Percentiles rank a stretch among this genome's conserved stretches.
These are phyloP conservation scores for Schizosaccharomyces octosporus DNA, from an alignment of 805 yeast species.

Conservation along the genomic window DNA sequence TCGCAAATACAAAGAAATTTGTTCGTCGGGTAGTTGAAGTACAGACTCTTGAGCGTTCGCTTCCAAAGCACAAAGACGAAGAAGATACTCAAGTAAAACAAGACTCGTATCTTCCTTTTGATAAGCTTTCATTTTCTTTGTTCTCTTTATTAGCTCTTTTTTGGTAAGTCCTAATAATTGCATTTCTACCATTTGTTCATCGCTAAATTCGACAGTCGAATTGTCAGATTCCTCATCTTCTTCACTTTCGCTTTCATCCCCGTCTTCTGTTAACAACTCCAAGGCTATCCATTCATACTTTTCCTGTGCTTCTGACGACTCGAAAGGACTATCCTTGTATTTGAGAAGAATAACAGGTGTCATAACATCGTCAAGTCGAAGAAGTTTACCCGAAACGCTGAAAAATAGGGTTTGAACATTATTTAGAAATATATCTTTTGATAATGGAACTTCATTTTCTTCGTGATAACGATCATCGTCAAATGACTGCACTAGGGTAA, in stretches of 20 bases:
- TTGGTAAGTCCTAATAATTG: not conserved
- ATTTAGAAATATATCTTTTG: not conserved
- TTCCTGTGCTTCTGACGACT: not conserved
- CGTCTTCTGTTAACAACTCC: not conserved
- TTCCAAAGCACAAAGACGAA: slow-evolving; percentile 37
- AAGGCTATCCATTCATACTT: not conserved
- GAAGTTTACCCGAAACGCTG: slow-evolving; percentile 41
- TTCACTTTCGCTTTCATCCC: not conserved
- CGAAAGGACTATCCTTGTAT: slow-evolving; percentile 9
- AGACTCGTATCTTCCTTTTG: slow-evolving; percentile 9
- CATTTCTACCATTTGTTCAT: not conserved
- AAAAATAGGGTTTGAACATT: not conserved
- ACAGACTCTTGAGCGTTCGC: slow-evolving; percentile 30
- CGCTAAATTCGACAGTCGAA: not conserved
- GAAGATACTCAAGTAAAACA: slow-evolving; percentile 36
- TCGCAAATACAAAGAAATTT: slow-evolving; percentile 31
- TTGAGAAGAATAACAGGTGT: slow-evolving; percentile 48
- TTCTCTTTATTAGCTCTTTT: not conserved
- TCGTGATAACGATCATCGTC: slow-evolving; percentile 57
- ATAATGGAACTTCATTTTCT: slow-evolving; percentile 14
- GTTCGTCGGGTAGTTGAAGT: slow-evolving; percentile 37
- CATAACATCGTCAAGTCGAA: slow-evolving; percentile 34
- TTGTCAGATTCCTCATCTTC: too few relatives aligned
- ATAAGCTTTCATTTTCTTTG: not conserved
- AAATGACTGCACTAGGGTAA: slow-evolving; percentile 26